Conservation (phyloP, 345 rosid species). For the Murraya paniculata region DNA sequence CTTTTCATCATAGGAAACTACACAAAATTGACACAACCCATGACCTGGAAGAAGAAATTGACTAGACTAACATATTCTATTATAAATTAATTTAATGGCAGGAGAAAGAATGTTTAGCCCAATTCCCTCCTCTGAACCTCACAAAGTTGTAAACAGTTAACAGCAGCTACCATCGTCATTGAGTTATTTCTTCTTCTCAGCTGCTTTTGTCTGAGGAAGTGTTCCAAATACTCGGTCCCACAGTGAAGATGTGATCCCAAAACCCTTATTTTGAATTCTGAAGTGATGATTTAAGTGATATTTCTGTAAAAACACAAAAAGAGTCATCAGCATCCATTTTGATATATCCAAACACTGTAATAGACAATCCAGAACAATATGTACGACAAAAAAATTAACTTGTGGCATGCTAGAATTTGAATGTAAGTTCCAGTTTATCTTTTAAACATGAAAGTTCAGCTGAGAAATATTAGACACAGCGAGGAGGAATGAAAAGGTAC, state of each 20-base stretch:
- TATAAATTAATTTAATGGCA: not conserved
- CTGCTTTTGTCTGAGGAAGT: constrained; percentile 51
- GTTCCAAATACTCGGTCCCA: constrained; percentile 94
- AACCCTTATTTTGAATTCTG: constrained; percentile 78
- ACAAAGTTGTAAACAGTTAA: constrained; percentile 1
- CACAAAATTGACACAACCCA: constrained; percentile 9
- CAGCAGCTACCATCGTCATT: not conserved
- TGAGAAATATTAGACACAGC: not conserved
- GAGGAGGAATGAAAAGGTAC: not conserved
- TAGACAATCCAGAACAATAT: not conserved
- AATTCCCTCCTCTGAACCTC: not conserved
- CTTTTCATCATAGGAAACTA: not conserved
- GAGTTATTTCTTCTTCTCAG: constrained; percentile 26
- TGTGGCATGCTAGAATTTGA: not conserved
- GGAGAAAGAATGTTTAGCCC: constrained; percentile 3
- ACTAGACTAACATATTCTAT: not conserved
- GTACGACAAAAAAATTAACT: not conserved
- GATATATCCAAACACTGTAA: not conserved
- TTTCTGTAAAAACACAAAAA: constrained; percentile 47
- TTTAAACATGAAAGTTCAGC: not conserved
- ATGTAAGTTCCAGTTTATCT: not conserved
- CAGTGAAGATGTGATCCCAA: constrained; percentile 83
- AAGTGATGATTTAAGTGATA: constrained; percentile 97
- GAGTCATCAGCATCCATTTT: too few species aligned
- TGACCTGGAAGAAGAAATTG: not conserved